Evolutionary conservation across 305 asterid genomes (phyloP), one percentile per base, ranked within the genome.

Genomic region (Ilex paraguariensis): DNA sequence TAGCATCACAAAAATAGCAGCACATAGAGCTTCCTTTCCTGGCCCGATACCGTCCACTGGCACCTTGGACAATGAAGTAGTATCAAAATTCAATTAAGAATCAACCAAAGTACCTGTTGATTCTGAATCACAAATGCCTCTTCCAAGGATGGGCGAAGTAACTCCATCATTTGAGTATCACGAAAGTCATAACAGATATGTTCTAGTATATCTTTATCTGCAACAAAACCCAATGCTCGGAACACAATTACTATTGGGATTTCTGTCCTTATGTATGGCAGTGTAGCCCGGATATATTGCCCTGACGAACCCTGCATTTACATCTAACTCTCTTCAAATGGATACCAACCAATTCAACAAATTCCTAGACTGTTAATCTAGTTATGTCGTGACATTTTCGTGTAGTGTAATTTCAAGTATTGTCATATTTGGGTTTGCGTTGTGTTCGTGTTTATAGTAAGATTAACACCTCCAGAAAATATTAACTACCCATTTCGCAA

Each of bases 111-210:
- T 36, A 54, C 71, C 63, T 65, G 75, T 69, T 46, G 64, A 65
- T 72, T 69, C 77, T 60, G 70, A 56, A 65, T 69, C 50, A 76
- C 71, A 59, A 73, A 77, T 48, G 66, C 73, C 59, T 69, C 72
- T 73, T 72, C 77, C 72, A 67, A 63, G 59, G 73, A 72, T 10
- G 77, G 77, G 31, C 73, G 73, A 13, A 72, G 69, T 13, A 72
- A 52, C 56, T 72, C 77, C 77, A 72, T 62, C 77, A 72, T 72
- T 59, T 67, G 77, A 1, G 51, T 42, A 57, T 72, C 77, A 57
- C 54, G 17, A 54, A 67, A 72, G 30, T 72, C 77, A 59, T 72
- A 72, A 48, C 73, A 72, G 15, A 67, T 72, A 53, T 72, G 77
- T 12, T 69, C 77, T 50, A 72, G 56, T 17, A 72, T 72, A 67